Evolutionary conservation across 305 asterid genomes (phyloP).

Genomic region (Nicotiana rustica): DNA sequence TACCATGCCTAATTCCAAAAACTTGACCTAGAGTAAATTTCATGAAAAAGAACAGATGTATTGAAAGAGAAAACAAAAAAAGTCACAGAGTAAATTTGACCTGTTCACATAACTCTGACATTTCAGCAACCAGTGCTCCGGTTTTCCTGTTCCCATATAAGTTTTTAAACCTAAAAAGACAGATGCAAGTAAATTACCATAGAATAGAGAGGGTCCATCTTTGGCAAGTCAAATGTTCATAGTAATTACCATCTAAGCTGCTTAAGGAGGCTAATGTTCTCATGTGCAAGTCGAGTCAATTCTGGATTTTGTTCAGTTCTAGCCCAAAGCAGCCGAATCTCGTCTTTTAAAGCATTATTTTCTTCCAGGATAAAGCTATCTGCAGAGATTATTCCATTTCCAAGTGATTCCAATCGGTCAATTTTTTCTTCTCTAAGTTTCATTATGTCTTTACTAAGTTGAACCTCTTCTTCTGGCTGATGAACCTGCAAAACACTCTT

Average conservation of each 20-base stretch:
- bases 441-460: conserved; percentile 57
- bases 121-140: conserved; percentile 58
- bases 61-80: conserved; percentile 22
- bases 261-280: conserved; percentile 59
- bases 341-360: conserved; percentile 62
- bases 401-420: conserved; percentile 57
- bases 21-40: conserved; percentile 42
- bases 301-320: conserved; percentile 56
- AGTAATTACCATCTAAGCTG: conserved; percentile 57
- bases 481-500: conserved; percentile 51
- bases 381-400: conserved; percentile 55
- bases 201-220: conserved; percentile 12
- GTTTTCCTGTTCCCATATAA: conserved; percentile 61
- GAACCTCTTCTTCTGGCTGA: conserved; percentile 63
- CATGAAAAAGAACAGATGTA: conserved; percentile 37
- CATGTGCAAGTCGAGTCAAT: conserved; percentile 48
- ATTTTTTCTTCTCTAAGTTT: conserved; percentile 63
- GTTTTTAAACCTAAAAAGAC: conserved; percentile 47
- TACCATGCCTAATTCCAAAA: conserved; percentile 50
- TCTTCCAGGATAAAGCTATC: conserved; percentile 60
- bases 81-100: conserved; percentile 39
- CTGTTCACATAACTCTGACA: conserved; percentile 63
- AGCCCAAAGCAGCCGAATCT: conserved; percentile 57
- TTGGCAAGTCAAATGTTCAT: conserved; percentile 21
- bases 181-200: conserved; percentile 24